These are phyloP conservation scores for Chaetoceros tenuissimus DNA, from an alignment of 108 stramenopile genomes.

Conservation along the genomic window DNA sequence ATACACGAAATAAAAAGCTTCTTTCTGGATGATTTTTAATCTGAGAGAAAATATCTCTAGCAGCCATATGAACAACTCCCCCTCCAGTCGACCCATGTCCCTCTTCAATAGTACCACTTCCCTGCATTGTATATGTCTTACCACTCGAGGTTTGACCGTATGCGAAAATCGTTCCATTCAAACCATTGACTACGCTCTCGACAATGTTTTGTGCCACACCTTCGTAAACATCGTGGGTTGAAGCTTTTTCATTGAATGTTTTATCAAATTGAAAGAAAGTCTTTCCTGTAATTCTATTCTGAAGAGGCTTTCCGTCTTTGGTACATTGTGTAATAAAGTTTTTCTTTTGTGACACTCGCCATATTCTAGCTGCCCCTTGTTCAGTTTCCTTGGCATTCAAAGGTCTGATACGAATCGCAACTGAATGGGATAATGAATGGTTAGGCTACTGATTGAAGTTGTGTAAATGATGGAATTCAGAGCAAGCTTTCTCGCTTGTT, in stretches of 20 bases:
- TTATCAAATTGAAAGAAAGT: slow-evolving; percentile 93
- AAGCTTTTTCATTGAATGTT: slow-evolving; percentile 70
- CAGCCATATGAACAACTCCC: slow-evolving; percentile 82
- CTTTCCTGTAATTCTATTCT: slow-evolving; percentile 51
- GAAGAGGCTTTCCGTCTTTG: slow-evolving; percentile 56
- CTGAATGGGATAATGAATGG: slow-evolving; percentile 34
- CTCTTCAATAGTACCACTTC: slow-evolving; percentile 62
- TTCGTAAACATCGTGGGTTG: slow-evolving; percentile 85
- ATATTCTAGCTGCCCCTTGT: slow-evolving; percentile 31
- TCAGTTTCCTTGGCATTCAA: slow-evolving; percentile 64
- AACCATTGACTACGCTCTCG: slow-evolving; percentile 72
- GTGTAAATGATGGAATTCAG: not conserved
- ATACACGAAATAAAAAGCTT: slow-evolving; percentile 82
- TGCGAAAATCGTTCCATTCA: slow-evolving; percentile 97
- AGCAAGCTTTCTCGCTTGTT: not conserved
- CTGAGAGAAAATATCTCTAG: slow-evolving; percentile 64
- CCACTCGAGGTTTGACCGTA: slow-evolving; percentile 91
- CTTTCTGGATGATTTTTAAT: slow-evolving; percentile 50
- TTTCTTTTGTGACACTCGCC: slow-evolving; percentile 79
- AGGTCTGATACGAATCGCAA: slow-evolving; percentile 93
- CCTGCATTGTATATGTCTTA: slow-evolving; percentile 92
- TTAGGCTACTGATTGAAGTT: not conserved
- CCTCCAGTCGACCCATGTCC: slow-evolving; percentile 23
- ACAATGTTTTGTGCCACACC: slow-evolving; percentile 85
- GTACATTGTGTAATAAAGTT: slow-evolving; percentile 67